Conservation (phyloP, 2,329 filamentous ascomycete genomes). For the Cladophialophora exuberans region DNA sequence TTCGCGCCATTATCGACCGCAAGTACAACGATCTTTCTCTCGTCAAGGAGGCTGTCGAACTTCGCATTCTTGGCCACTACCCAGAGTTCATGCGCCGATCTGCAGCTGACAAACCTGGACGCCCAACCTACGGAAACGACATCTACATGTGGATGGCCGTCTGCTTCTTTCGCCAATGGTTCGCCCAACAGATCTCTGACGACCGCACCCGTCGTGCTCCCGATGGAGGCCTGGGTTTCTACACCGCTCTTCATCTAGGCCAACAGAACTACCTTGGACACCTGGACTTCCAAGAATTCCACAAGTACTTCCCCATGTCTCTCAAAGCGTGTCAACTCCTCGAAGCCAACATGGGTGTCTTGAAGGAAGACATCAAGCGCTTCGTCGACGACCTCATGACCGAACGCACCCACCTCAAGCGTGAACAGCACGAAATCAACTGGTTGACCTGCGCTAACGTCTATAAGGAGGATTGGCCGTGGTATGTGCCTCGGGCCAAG, state of each 20-base stretch:
- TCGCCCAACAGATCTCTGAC: constrained; percentile 45
- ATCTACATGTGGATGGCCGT: constrained; percentile 57
- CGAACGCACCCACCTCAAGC: constrained; percentile 45
- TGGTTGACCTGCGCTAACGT: constrained; percentile 53
- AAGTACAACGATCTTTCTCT: constrained; percentile 35
- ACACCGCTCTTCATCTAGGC: constrained; percentile 44
- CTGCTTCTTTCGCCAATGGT: constrained; percentile 52
- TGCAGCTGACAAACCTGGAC: constrained; percentile 40
- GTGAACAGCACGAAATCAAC: constrained; percentile 39
- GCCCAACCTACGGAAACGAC: constrained; percentile 51
- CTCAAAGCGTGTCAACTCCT: constrained; percentile 35
- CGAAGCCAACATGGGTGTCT: constrained; percentile 37
- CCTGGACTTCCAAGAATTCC: constrained; percentile 34
- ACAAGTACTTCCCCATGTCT: constrained; percentile 37
- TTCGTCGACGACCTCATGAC: constrained; percentile 42
- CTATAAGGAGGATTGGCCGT: constrained; percentile 46
- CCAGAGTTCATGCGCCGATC: constrained; percentile 44
- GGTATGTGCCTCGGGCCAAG: constrained; percentile 32
- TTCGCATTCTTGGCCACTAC: constrained; percentile 37
- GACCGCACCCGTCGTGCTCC: constrained; percentile 41
- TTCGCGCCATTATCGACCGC: constrained; percentile 33
- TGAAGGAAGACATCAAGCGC: constrained; percentile 45
- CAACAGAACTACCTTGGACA: constrained; percentile 50
- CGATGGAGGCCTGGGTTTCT: constrained; percentile 54
- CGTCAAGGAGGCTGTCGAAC: constrained; percentile 36